phyloP scores from a whole-genome alignment of 1,284 basidiomycete species.

The Tetrapyrgos nigripes region DNA sequence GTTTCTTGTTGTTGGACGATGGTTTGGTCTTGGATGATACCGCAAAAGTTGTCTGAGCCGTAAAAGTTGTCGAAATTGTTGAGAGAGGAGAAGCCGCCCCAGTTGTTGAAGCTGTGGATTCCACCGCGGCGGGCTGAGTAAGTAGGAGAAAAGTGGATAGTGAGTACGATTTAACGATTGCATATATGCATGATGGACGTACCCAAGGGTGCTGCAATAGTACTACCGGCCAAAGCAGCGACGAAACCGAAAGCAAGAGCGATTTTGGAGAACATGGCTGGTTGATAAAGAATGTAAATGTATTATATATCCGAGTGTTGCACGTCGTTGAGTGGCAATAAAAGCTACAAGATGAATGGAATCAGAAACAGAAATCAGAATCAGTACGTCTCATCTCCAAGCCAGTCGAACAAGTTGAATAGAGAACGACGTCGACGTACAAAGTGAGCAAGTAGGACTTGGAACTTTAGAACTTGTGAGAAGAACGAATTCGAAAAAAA shows the following conservation, averaged over 20 bases:
- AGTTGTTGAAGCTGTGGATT: slow-evolving; percentile 12
- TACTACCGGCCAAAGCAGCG: slow-evolving; percentile 5
- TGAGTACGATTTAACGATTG: not conserved
- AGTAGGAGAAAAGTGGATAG: not conserved
- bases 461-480: not conserved
- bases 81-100: slow-evolving; percentile 20
- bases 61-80: slow-evolving; percentile 27
- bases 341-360: not conserved
- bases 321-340: not conserved
- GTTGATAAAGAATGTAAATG: slow-evolving; percentile 1
- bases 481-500: slow-evolving; percentile 13
- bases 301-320: no score
- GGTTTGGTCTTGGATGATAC: slow-evolving; percentile 14
- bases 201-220: slow-evolving; percentile 9
- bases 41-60: slow-evolving; percentile 24
- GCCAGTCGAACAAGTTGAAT: no score
- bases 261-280: slow-evolving; percentile 14
- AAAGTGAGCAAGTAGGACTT: no score
- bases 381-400: no score
- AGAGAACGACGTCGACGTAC: no score
- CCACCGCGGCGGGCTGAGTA: slow-evolving; percentile 7
- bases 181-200: not conserved
- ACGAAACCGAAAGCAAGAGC: slow-evolving; percentile 5
- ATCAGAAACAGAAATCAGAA: not conserved
- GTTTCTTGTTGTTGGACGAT: slow-evolving; percentile 22